Evolutionary conservation across 2,329 filamentous ascomycete species (phyloP).

Genomic region (Penicillium sp.): DNA sequence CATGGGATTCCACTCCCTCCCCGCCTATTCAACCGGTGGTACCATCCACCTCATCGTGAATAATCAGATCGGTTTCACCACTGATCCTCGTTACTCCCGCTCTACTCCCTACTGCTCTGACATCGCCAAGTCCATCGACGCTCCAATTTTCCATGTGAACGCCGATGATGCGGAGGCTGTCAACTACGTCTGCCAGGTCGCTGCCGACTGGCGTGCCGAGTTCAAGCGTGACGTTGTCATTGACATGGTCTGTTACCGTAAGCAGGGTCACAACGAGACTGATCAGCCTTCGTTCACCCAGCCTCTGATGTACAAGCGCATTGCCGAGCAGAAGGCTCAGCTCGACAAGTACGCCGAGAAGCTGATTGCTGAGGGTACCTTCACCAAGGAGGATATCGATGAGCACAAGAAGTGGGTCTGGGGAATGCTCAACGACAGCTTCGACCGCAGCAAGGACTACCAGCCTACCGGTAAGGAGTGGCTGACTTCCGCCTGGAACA

Average conservation of each 20-base stretch:
- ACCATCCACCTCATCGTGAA: constrained; percentile 97
- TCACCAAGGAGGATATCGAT: constrained; percentile 95
- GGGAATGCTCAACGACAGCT: constrained; percentile 98
- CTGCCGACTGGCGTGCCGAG: constrained; percentile 95
- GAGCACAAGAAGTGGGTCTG: constrained; percentile 99
- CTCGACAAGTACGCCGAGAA: constrained; percentile 90
- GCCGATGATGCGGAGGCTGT: constrained; percentile 97
- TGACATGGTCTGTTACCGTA: constrained; percentile 97
- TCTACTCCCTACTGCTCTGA: constrained; percentile 99
- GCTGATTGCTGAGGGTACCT: constrained; percentile 85
- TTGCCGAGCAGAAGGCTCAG: constrained; percentile 75
- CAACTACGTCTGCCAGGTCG: constrained; percentile 96
- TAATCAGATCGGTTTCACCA: constrained; percentile 99
- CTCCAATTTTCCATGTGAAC: constrained; percentile 98
- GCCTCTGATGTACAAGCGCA: constrained; percentile 98
- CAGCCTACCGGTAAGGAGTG: constrained; percentile 95
- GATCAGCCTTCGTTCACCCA: constrained; percentile 99
- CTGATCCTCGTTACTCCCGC: constrained; percentile 92
- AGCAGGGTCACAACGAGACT: constrained; percentile 98
- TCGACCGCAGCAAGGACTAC: constrained; percentile 95
- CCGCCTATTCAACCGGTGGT: constrained; percentile 93
- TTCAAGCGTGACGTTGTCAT: constrained; percentile 99
- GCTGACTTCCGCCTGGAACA: constrained; percentile 98
- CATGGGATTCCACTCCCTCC: constrained; percentile 93
- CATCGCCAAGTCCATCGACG: constrained; percentile 97